Percentiles rank a stretch among this genome's conserved stretches.
Evolutionary conservation across 2,329 filamentous ascomycete genomes (phyloP).

Genomic region (Colletotrichum limetticola): DNA sequence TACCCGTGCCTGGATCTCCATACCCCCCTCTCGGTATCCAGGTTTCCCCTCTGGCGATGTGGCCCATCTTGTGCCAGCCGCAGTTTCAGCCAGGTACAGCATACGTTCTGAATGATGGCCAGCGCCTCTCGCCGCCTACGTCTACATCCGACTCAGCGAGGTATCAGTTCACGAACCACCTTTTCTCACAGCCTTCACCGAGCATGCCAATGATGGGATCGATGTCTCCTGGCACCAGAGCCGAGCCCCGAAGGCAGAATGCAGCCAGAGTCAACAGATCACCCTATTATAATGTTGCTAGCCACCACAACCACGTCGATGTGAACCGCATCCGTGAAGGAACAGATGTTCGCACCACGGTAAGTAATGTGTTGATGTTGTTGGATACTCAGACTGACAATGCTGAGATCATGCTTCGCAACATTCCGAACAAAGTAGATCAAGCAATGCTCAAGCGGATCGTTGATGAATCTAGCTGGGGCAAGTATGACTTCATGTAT

Average conservation of each 20-base stretch:
- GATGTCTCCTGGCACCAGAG: conserved; percentile 43
- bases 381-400: not conserved
- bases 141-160: not conserved
- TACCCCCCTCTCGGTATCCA: conserved; percentile 35
- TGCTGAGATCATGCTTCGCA: conserved; percentile 88
- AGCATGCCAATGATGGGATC: not conserved
- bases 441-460: conserved; percentile 81
- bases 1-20: not conserved
- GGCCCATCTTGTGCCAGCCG: conserved; percentile 47
- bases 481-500: conserved; percentile 95
- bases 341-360: conserved; percentile 79
- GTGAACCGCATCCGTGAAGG: conserved; percentile 70
- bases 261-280: conserved; percentile 57
- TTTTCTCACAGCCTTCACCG: conserved; percentile 36
- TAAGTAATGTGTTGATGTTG: conserved; percentile 49
- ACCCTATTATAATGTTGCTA: conserved; percentile 57
- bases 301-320: conserved; percentile 72
- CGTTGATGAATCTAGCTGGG: conserved; percentile 81
- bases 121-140: conserved; percentile 5
- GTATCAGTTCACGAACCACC: conserved; percentile 37
- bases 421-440: conserved; percentile 92
- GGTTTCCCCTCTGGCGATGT: conserved; percentile 43
- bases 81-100: conserved; percentile 42
- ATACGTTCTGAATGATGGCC: conserved; percentile 41
- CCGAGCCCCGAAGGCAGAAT: conserved; percentile 60